Evolutionary conservation across 2,329 filamentous ascomycete genomes (phyloP), one percentile per base, ranked within the genome.

Genomic region (Microdochium bolleyi): DNA sequence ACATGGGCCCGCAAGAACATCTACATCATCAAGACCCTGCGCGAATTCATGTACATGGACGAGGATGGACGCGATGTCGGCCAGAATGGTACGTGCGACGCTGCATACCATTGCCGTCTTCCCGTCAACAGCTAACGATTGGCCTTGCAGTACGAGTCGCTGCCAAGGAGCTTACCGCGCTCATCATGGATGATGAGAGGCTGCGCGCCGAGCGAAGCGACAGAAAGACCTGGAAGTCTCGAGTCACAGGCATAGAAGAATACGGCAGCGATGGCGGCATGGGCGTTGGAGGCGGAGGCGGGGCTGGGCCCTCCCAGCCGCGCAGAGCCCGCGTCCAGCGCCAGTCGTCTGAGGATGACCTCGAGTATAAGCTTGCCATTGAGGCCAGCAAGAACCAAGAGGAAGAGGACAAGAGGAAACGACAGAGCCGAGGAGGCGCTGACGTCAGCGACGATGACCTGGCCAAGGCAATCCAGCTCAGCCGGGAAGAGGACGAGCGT

Each of bases 1-100:
- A 96, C 92, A 3, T 99, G 94, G 94, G 92, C 92, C 58, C 87
- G 92, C 64, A 95, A 97, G 76, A 97, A 96, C 68, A 86, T 96
- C 60, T 99, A 96, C 72, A 94, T 99, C 71, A 96, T 99, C 77
- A 97, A 96, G 77, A 99, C 94, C 27, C 73, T 99, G 68, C 87
- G 94, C 66, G 94, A 99, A 71, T 99, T 99, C 64, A 88, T 94
- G 66, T 95, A 97, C 68, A 83, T 95, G 51, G 94, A 99, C 60
- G 94, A 99, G 65, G 94, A 99, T 58, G 90, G 92, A 49, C 83
- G 88, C 58, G 94, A 99, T 67, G 94, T 99, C 50, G 94, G 94
- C 52, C 90, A 96, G 65, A 97, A 96, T 73, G 92, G 94, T 96
- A 76, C 61, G 84, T 71, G 9, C 13, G n/a, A 24, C 49, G 32